These are phyloP conservation scores for Anisodus tanguticus DNA, from an alignment of 257 asterid species.

Conservation along the genomic window DNA sequence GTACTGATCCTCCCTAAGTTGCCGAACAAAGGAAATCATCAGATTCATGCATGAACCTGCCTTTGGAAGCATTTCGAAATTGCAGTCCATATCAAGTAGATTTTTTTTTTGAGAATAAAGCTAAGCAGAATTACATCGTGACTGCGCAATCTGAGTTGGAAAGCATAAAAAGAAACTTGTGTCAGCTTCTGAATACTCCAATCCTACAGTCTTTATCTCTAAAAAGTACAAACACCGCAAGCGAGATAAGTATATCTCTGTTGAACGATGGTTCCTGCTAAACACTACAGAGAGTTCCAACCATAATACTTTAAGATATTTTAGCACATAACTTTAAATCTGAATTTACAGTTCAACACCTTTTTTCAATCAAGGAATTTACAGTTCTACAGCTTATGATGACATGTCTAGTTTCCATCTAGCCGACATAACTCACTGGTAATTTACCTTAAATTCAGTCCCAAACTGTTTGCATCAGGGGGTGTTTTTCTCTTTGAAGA, in stretches of 20 bases:
- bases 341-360: neutral
- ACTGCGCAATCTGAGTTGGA: neutral
- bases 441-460: conserved; percentile 16
- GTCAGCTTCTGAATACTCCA: neutral
- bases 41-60: neutral
- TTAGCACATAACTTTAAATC: neutral
- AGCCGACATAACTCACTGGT: neutral
- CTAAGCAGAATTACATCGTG: neutral
- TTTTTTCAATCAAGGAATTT: too few relatives aligned
- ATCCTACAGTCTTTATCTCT: neutral
- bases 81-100: neutral
- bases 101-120: neutral
- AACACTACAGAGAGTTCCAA: conserved; percentile 11
- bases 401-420: neutral
- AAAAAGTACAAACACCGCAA: neutral
- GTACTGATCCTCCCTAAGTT: neutral
- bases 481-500: neutral
- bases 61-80: neutral
- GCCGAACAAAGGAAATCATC: neutral
- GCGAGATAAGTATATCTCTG: neutral
- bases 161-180: neutral
- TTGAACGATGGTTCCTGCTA: conserved; percentile 7
- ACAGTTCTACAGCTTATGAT: neutral
- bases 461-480: neutral
- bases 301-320: neutral